Evolutionary conservation across 2,329 filamentous ascomycete genomes (phyloP), one percentile per base, ranked within the genome.

Genomic region (Claviceps quebecensis): DNA sequence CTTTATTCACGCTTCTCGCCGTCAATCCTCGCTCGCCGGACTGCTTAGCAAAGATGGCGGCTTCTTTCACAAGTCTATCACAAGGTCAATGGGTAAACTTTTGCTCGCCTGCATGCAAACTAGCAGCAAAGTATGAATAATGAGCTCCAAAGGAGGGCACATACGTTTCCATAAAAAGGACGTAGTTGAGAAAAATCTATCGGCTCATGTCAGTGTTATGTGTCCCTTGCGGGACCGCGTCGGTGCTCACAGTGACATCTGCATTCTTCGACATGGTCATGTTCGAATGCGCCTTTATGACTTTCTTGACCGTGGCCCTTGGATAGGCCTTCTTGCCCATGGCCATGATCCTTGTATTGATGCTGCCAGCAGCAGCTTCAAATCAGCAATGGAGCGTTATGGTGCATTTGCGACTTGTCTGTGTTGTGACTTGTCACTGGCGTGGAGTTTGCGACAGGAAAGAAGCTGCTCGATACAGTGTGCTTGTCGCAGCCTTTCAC

Each of bases 241-340:
- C 23, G 52, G 34, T 38, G 54, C 69, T 54, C 69, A 94, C 87
- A 69, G 91, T 73, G 53, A 94, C 81, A 67, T 95, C 90, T 34
- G 83, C 85, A 67, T 93, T 90, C 67, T 88, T 93, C 72, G 83
- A 87, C 56, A 95, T 68, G 56, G 78, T 84, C 63, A 83, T 81
- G 56, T 86, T 84, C 8, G 87, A 85, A 66, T 95, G 88, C 17
- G 87, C 88, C 69, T 95, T 95, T 61, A 94, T 76, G 54, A 94
- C 91, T 67, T 89, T 90, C 68, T 89, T 93, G 59, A 95, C 75
- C 0, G 87, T 93, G 17, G 80, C 82, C 56, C 89, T 83, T 11
- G 89, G 89, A 61, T 95, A 95, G 14, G 87, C 73, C 59, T 88
- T 91, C 62, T 84, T 82, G 22, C 80, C 74, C 13, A 66, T 59